Base-by-base conservation (phyloP, 106 monocot species). In the Posidonia australis region DNA sequence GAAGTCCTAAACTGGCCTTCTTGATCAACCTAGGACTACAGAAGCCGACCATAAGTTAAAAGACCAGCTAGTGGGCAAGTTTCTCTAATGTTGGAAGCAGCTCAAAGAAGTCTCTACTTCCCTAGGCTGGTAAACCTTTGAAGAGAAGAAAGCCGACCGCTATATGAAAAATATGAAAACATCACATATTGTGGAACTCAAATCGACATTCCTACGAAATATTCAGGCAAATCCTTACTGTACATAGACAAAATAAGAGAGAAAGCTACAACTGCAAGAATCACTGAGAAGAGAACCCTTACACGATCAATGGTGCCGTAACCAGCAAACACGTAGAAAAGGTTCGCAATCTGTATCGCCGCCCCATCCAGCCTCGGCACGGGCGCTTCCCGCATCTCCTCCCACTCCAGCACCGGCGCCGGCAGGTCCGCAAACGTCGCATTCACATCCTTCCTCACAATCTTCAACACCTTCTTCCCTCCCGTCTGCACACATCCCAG, bases 321-420 rank as follows among this genome's bases (percentile, higher is more conserved):
- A 79, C 92, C 92, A 59, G 82, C 76, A 63, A 92, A 76, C 5
- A 88, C 84, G 65, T 84, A 92, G 6, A 92, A 58, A 26, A 88
- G 84, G 71, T 85, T 72, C 44, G 66, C 71, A 47, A 84, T 79
- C 67, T 92, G 92, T 31, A 92, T 61, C 16, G 92, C 79, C 9
- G 81, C 74, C 22, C 92, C 92, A 53, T 92, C 92, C 5, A 92
- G 82, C 48, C 92, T 79, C 30, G 78, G 84, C 5, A 88, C 92
- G 4, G 92, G 92, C 31, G 88, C 84, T 27, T 60, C 71, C 9
- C 72, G 31, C 84, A 84, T 82, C 76, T 84, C 77, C 59, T 92
- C 87, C 92, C 92, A 92, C 28, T 85, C 71, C 72, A 78, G 52
- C 22, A 67, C 49, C 9, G 84, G 92, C 17, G 84, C 92, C 12